phyloP scores from a whole-genome alignment of 2,329 filamentous ascomycete genomes.

The Ascochyta clinopodiicola region DNA sequence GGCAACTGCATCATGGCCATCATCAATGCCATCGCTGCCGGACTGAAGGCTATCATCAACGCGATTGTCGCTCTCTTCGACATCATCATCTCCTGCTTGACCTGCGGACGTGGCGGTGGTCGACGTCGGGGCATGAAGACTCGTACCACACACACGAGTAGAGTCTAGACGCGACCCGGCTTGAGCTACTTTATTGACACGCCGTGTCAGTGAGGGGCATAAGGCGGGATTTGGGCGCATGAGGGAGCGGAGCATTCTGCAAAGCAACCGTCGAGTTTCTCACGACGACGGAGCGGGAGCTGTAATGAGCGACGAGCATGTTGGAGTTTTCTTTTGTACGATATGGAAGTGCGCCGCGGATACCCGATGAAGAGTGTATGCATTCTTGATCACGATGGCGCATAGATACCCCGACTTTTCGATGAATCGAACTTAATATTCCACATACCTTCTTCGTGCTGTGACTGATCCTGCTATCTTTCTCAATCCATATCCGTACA shows the following conservation, averaged over 20 bases:
- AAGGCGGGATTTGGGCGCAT: slow-evolving; percentile 26
- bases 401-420: slow-evolving; percentile 34
- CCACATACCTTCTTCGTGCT: not conserved
- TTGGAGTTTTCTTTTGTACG: slow-evolving; percentile 18
- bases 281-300: not conserved
- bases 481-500: too few species aligned
- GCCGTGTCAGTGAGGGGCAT: slow-evolving; percentile 21
- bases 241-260: slow-evolving; percentile 2
- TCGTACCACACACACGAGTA: slow-evolving; percentile 46
- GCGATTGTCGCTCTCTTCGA: slow-evolving; percentile 58
- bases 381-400: slow-evolving; percentile 28
- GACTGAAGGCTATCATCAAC: slow-evolving; percentile 56
- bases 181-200: slow-evolving; percentile 13
- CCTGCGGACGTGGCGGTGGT: slow-evolving; percentile 54
- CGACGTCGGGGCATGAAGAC: slow-evolving; percentile 32
- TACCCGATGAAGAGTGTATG: slow-evolving; percentile 17
- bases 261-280: not conserved
- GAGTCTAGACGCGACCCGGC: slow-evolving; percentile 43
- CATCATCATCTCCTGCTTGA: slow-evolving; percentile 58
- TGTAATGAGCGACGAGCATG: slow-evolving; percentile 18
- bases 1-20: slow-evolving; percentile 56
- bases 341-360: slow-evolving; percentile 16
- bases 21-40: slow-evolving; percentile 54
- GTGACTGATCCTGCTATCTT: not conserved
- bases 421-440: slow-evolving; percentile 24